phyloP scores from a whole-genome alignment of 2,329 filamentous ascomycete genomes.

The Westerdykella aurantiaca region DNA sequence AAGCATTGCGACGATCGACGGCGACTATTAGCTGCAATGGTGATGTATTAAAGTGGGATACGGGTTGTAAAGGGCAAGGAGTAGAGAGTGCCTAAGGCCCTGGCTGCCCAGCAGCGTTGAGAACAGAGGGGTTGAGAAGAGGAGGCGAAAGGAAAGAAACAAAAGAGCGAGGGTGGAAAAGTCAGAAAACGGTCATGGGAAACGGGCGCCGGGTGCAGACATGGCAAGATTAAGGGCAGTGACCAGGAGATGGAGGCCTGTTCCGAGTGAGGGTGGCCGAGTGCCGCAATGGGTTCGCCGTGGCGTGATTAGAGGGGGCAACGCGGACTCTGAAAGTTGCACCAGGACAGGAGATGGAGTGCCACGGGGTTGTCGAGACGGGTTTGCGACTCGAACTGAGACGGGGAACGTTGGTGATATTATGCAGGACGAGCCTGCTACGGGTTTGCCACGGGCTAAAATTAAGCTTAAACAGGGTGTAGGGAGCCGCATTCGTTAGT shows the following conservation, averaged over 20 bases:
- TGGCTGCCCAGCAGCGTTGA: constrained; percentile 35
- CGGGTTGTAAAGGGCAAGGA: constrained; percentile 7
- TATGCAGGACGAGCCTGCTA: constrained; percentile 21
- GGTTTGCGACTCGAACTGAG: constrained; percentile 26
- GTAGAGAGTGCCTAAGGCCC: constrained; percentile 15
- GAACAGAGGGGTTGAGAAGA: constrained; percentile 24
- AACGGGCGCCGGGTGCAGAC: constrained; percentile 26
- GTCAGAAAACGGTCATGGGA: constrained; percentile 21
- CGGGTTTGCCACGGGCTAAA: constrained; percentile 6
- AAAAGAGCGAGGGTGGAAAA: constrained; percentile 23
- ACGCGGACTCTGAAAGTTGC: constrained; percentile 25
- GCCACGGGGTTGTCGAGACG: constrained; percentile 30
- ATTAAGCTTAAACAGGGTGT: constrained; percentile 17
- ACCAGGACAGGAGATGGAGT: constrained; percentile 19
- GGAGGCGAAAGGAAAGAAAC: constrained; percentile 15
- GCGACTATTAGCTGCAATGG: constrained; percentile 23
- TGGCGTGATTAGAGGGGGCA: constrained; percentile 26
- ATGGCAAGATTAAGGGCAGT: constrained; percentile 19
- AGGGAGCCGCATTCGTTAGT: constrained; percentile 10
- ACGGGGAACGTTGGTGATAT: constrained; percentile 21
- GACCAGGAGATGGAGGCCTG: constrained; percentile 13
- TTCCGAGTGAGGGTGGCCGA: constrained; percentile 12
- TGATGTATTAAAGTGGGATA: constrained; percentile 30
- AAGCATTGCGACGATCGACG: constrained; percentile 17
- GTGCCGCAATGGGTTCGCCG: constrained; percentile 15